phyloP scores from a whole-genome alignment of 495 filamentous ascomycete species.

The Trichoderma asperelloides region DNA sequence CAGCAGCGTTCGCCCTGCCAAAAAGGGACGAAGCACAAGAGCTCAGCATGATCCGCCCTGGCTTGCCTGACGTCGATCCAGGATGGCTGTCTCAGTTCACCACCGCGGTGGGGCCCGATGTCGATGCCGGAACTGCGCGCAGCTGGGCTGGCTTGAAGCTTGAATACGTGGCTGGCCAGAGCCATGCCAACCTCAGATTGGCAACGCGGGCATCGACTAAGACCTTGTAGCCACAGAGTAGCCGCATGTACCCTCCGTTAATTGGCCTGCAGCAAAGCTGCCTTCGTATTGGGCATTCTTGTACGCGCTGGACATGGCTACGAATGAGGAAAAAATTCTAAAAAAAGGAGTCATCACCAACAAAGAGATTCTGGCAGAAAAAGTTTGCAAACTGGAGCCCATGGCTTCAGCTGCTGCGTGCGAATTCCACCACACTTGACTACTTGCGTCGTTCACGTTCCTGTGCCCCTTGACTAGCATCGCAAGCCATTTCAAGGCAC shows the following conservation, averaged over 20 bases:
- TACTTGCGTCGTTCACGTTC: constrained; percentile 8
- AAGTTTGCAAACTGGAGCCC: not conserved
- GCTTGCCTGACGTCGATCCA: constrained; percentile 7
- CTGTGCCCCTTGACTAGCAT: constrained; percentile 8
- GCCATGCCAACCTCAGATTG: not conserved
- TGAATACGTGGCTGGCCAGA: not conserved
- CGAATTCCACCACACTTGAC: not conserved
- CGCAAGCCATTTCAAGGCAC: constrained; percentile 7
- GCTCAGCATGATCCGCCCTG: not conserved
- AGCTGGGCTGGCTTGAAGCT: constrained; percentile 1
- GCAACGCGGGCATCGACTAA: not conserved
- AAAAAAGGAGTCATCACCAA: not conserved
- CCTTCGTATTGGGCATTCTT: not conserved
- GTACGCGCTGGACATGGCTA: not conserved
- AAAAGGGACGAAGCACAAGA: not conserved
- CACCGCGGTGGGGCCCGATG: not conserved
- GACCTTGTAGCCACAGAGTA: not conserved
- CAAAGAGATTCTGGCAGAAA: not conserved
- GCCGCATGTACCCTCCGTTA: not conserved
- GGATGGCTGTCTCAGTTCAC: not conserved
- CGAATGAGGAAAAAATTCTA: not conserved
- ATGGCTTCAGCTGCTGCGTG: not conserved
- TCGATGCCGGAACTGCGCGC: not conserved
- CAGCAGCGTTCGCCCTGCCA: not conserved
- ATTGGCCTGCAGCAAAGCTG: not conserved